These are phyloP conservation scores for Scutellaria galericulata DNA, from an alignment of 257 asterid species.

Conservation along the genomic window DNA sequence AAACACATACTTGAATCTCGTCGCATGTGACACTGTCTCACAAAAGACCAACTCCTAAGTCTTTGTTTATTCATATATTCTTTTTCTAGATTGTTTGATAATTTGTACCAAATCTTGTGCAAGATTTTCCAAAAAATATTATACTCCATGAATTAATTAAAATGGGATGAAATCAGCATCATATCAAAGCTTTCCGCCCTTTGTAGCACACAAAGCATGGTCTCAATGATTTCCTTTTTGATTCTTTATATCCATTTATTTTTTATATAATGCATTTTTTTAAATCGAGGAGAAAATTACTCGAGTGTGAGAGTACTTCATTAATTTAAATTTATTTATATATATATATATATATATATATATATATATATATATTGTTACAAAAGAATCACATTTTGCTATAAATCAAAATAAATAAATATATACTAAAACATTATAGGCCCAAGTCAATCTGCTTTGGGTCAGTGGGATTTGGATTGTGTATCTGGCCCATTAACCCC, in stretches of 20 bases:
- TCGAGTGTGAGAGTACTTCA: no score
- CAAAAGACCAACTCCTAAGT: no score
- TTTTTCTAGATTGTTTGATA: conserved; percentile 12
- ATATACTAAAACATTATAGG: background rate
- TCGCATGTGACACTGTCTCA: no score
- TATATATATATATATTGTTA: no score
- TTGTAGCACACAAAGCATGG: conserved; percentile 16
- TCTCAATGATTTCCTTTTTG: background rate
- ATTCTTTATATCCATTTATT: no score
- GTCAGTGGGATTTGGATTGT: background rate
- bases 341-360: no score
- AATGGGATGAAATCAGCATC: conserved; percentile 27
- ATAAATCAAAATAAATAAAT: background rate
- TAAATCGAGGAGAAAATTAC: no score
- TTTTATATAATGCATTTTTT: no score
- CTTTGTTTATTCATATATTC: conserved; percentile 6
- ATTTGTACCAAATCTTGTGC: conserved; percentile 14
- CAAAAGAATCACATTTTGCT: no score
- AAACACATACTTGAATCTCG: no score
- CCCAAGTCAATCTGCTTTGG: background rate
- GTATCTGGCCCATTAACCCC: background rate
- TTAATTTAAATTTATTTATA: no score
- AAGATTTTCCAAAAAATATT: background rate
- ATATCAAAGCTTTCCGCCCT: conserved; percentile 33
- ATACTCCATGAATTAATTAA: no score